These are phyloP conservation scores for Lactarius hengduanensis DNA, from an alignment of 768 basidiomycete genomes.

Conservation along the genomic window DNA sequence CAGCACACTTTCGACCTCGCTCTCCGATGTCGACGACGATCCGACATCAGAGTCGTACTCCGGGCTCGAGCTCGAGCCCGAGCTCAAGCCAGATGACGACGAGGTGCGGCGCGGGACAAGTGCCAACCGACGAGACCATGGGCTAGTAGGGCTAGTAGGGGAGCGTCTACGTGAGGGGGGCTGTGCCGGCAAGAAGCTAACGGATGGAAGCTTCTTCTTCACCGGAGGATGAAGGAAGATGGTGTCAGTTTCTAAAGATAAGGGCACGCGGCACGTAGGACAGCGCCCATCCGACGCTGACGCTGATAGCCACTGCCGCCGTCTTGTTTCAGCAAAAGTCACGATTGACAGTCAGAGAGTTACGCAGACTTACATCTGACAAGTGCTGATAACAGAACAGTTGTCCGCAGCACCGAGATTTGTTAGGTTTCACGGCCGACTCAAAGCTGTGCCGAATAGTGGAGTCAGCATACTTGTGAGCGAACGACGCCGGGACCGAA, in stretches of 20 bases:
- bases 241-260: slow-evolving; percentile 27
- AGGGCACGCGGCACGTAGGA: slow-evolving; percentile 28
- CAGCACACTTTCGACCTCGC: slow-evolving; percentile 14
- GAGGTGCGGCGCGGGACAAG: slow-evolving; percentile 1
- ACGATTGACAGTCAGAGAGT: neutral
- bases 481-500: slow-evolving; percentile 2
- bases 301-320: slow-evolving; percentile 24
- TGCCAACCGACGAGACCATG: slow-evolving; percentile 14
- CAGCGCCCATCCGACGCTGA: slow-evolving; percentile 28
- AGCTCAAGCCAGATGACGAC: slow-evolving; percentile 10
- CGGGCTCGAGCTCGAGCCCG: slow-evolving; percentile 22
- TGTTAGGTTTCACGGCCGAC: slow-evolving; percentile 28
- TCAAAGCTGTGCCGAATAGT: slow-evolving; percentile 27
- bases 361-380: slow-evolving; percentile 26
- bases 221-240: slow-evolving; percentile 27
- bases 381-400: slow-evolving; percentile 30
- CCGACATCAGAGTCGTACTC: slow-evolving; percentile 21
- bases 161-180: slow-evolving; percentile 11
- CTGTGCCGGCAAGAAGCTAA: slow-evolving; percentile 9
- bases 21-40: slow-evolving; percentile 26
- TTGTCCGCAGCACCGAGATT: slow-evolving; percentile 29
- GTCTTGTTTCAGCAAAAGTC: neutral
- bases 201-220: slow-evolving; percentile 4
- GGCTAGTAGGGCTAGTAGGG: neutral
- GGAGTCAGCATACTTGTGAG: slow-evolving; percentile 1